Evolutionary conservation across 1,284 basidiomycete species (phyloP).

Genomic region (Polyporus tsugae): DNA sequence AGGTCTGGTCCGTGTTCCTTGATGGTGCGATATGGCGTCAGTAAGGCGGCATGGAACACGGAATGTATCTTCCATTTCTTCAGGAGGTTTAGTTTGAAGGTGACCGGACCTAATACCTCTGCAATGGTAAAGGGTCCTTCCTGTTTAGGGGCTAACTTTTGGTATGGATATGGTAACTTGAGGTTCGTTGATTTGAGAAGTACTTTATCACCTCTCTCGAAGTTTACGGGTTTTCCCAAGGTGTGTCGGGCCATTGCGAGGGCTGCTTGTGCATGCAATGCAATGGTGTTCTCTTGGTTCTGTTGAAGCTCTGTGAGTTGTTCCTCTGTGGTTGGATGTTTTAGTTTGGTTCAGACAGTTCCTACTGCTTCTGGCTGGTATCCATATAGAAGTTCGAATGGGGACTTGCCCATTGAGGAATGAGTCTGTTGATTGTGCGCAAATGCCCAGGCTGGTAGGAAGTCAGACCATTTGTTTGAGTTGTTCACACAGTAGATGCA

Average conservation of each 20-base stretch:
- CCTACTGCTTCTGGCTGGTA: not conserved
- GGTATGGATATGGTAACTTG: conserved; percentile 1
- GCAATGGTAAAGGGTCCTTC: conserved; percentile 13
- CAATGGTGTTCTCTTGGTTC: not conserved
- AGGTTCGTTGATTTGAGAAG: conserved; percentile 15
- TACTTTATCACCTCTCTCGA: conserved; percentile 19
- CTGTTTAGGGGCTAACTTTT: conserved; percentile 12
- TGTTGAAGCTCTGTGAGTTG: not conserved
- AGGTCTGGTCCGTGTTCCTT: conserved; percentile 11
- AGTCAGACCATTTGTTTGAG: conserved; percentile 22
- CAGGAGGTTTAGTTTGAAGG: conserved; percentile 9
- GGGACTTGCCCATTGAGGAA: not conserved
- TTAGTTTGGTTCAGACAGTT: not conserved
- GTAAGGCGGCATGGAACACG: conserved; percentile 13
- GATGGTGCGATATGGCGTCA: conserved; percentile 8
- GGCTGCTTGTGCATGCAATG: conserved; percentile 4
- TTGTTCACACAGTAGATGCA: conserved; percentile 34
- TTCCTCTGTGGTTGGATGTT: conserved; percentile 8
- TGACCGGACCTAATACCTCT: conserved; percentile 8
- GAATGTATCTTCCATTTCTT: conserved; percentile 24
- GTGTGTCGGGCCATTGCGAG: conserved; percentile 2
- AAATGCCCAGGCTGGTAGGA: not conserved
- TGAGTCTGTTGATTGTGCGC: not conserved
- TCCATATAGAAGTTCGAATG: not conserved
- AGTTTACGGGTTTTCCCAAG: not conserved